Base-by-base conservation (phyloP, 139 green algal genomes). In the Klebsormidium nitens region DNA sequence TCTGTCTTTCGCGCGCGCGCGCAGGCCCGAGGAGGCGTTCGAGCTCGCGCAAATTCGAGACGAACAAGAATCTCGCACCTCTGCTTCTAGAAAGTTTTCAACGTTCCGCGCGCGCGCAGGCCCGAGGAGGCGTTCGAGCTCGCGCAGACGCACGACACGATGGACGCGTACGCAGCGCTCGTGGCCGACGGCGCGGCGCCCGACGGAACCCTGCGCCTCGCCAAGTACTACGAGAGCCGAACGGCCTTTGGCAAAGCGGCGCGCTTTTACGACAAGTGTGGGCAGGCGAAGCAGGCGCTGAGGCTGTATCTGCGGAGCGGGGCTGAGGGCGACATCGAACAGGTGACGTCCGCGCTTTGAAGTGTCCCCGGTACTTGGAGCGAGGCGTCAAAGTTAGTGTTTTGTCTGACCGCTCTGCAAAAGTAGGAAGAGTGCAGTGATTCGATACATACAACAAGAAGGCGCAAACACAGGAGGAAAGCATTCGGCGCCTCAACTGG, bases 51-150 rank as follows among this genome's bases (percentile, higher is more conserved):
- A 50, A 50, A 14, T 50, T 14, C 14, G 11, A 50, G 8, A 14
- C 42, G 11, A 50, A 50, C 14, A 8, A 8, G 11, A 8, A 8
- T 50, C 42, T 26, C 14, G 8, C 42, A 26, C 42, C 42, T 50
- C 11, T 50, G 42, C 14, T 14, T 26, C 8, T 50, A 8, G 42
- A 8, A 8, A 50, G 14, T 50, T 14, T 26, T 50, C 42, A 26
- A 14, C 42, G 42, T 50, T 8, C 42, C 52, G 52, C 28, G 52
- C 29, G n/a, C 23, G 17, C 26, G 52, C 17, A n/a, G n/a, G n/a
- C 71, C 82, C 52, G 83, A 89, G 64, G 84, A 90, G 68, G 87
- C 87, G 2, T 89, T 89, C 74, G 81, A 90, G 60, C 58, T 88
- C n/a, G 87, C 87, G 29, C 68, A 82, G 73, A 64, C 60, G 1